Percentiles rank a stretch among this genome's conserved stretches.
Evolutionary conservation across 352 stramenopile species (phyloP).

Genomic region (Pilasporangium apinafurcum): DNA sequence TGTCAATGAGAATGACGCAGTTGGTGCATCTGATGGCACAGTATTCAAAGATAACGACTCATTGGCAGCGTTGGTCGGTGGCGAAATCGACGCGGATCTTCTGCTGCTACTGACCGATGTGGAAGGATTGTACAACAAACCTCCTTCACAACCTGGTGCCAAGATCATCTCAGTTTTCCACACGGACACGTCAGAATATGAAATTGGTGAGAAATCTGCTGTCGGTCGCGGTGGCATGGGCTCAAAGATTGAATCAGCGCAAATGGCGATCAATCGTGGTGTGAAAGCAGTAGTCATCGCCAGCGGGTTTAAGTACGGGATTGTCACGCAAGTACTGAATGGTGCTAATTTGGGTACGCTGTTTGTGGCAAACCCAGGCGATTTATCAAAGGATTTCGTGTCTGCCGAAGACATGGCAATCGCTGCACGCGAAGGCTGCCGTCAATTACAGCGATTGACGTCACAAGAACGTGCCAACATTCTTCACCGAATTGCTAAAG

Average conservation of each 20-base stretch:
- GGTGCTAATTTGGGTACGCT: slow-evolving; percentile 77
- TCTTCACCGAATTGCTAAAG: slow-evolving; percentile 83
- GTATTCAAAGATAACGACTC: slow-evolving; percentile 97
- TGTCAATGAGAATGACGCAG: slow-evolving; percentile 99
- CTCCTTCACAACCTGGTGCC: slow-evolving; percentile 59
- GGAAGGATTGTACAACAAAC: slow-evolving; percentile 93
- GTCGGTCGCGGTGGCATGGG: slow-evolving; percentile 93
- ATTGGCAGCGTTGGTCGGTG: slow-evolving; percentile 80
- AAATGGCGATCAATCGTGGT: slow-evolving; percentile 83
- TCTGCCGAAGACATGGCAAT: slow-evolving; percentile 78
- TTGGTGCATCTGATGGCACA: slow-evolving; percentile 78
- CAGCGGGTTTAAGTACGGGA: slow-evolving; percentile 90
- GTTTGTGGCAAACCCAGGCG: slow-evolving; percentile 71
- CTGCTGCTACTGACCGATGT: slow-evolving; percentile 97
- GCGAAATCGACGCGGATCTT: slow-evolving; percentile 91
- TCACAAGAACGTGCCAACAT: slow-evolving; percentile 85
- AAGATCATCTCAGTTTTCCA: slow-evolving; percentile 77
- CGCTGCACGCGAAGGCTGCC: slow-evolving; percentile 72
- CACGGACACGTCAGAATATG: slow-evolving; percentile 46
- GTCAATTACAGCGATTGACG: slow-evolving; percentile 85
- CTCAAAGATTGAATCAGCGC: slow-evolving; percentile 90
- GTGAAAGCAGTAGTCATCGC: slow-evolving; percentile 92
- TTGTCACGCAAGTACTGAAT: slow-evolving; percentile 87
- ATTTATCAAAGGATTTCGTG: slow-evolving; percentile 20
- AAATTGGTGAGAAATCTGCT: slow-evolving; percentile 77